Evolutionary conservation across 805 yeast species (phyloP).

Genomic region (Lipomyces orientalis): DNA sequence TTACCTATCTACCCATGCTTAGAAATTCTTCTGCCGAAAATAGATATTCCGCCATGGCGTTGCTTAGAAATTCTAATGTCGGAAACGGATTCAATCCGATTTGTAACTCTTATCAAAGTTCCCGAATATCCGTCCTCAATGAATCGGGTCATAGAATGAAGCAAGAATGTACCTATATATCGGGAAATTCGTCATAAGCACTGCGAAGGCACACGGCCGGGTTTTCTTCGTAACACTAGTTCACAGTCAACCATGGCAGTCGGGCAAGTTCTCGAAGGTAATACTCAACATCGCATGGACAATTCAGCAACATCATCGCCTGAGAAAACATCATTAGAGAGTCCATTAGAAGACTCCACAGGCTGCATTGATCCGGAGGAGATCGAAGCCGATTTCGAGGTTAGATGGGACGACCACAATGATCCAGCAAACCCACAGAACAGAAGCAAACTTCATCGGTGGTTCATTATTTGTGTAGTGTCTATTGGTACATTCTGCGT

Average conservation of each 20-base stretch:
- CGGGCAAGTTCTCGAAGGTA: background rate
- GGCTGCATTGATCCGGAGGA: background rate
- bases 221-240: background rate
- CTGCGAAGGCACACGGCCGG: background rate
- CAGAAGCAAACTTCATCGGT: conserved; percentile 44
- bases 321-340: background rate
- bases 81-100: background rate
- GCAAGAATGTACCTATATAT: background rate
- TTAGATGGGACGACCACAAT: conserved; percentile 39
- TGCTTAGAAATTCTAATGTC: background rate
- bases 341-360: background rate
- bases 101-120: background rate
- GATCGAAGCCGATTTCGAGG: background rate
- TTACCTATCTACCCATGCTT: background rate
- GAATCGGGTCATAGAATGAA: background rate
- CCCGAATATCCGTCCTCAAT: background rate
- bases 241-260: background rate
- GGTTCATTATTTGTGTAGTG: conserved; percentile 47
- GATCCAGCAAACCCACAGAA: conserved; percentile 49
- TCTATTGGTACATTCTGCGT: conserved; percentile 29
- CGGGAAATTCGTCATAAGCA: background rate
- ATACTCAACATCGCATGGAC: background rate
- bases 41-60: background rate
- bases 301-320: background rate
- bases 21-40: background rate